These are phyloP conservation scores for Fusarium longipes DNA, from an alignment of 2,329 filamentous ascomycete genomes.

Conservation along the genomic window DNA sequence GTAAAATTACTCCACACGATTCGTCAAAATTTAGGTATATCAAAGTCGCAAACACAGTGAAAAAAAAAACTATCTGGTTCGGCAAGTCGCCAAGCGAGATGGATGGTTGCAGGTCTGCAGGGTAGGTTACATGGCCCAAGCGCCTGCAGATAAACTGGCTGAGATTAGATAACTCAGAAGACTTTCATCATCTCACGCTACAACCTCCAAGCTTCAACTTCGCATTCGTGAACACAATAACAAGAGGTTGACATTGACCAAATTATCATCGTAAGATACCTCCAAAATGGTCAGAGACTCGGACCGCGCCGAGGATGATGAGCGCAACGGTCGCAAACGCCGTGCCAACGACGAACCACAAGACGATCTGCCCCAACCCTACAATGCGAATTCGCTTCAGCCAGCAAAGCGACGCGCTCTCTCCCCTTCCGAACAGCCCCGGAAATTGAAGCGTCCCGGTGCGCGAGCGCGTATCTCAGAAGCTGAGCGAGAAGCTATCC, in stretches of 20 bases:
- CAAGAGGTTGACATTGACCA: not conserved
- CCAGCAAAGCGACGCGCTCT: constrained; percentile 68
- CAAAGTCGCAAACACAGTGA: not conserved
- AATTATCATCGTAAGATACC: not conserved
- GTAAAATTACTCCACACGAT: not conserved
- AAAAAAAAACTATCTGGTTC: not conserved
- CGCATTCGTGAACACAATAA: constrained; percentile 3
- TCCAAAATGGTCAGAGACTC: constrained; percentile 35
- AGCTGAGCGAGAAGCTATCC: constrained; percentile 74
- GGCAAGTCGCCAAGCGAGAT: not conserved
- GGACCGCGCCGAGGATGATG: constrained; percentile 24
- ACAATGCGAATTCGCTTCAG: constrained; percentile 68
- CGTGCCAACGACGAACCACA: constrained; percentile 51
- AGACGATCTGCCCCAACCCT: constrained; percentile 67
- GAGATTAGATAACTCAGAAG: constrained; percentile 22
- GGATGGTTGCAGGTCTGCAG: constrained; percentile 40
- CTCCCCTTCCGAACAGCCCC: constrained; percentile 66
- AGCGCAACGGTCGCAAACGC: constrained; percentile 48
- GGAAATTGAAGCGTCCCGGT: constrained; percentile 76
- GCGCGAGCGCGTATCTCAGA: constrained; percentile 74
- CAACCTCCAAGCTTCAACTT: constrained; percentile 5
- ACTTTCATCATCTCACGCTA: constrained; percentile 11
- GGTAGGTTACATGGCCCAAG: constrained; percentile 34
- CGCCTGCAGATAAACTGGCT: constrained; percentile 7
- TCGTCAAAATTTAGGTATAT: too few species aligned